Conservation (phyloP, 1,139 yeast genomes). For the Debaryomyces subglobosus region DNA sequence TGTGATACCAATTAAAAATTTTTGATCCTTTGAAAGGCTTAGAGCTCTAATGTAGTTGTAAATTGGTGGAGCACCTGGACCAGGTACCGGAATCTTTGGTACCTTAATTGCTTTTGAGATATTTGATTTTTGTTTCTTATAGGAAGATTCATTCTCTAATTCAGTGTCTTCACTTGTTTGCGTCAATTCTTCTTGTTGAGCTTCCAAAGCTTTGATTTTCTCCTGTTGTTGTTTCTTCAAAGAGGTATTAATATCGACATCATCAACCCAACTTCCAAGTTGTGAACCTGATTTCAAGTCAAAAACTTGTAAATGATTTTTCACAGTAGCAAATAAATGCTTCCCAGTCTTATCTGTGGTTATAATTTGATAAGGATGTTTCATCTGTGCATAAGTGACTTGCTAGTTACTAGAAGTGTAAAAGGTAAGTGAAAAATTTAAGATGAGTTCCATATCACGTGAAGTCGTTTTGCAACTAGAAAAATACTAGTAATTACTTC, state of each 20-base stretch:
- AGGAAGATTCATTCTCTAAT: constrained; percentile 19
- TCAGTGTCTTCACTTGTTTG: constrained; percentile 16
- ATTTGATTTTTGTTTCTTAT: constrained; percentile 35
- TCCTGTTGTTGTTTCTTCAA: constrained; percentile 50
- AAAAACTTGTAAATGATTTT: constrained; percentile 59
- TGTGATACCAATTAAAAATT: constrained; percentile 66
- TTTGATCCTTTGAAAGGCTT: constrained; percentile 50
- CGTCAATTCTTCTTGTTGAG: constrained; percentile 22
- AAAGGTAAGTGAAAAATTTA: constrained; percentile 9
- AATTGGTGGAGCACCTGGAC: constrained; percentile 67
- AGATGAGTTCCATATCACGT: constrained; percentile 3
- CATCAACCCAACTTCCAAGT: constrained; percentile 63
- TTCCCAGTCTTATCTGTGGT: constrained; percentile 45
- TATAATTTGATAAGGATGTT: constrained; percentile 70
- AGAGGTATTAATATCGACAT: constrained; percentile 43
- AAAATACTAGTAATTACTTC: too few relatives aligned
- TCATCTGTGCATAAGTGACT: constrained; percentile 37
- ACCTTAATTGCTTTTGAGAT: constrained; percentile 35
- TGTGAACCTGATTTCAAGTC: constrained; percentile 32
- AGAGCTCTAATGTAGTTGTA: constrained; percentile 69
- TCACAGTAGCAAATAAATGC: constrained; percentile 56
- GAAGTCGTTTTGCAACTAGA: constrained; percentile 1
- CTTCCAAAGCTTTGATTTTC: constrained; percentile 32
- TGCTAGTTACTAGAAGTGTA: constrained; percentile 7
- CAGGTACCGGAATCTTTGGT: constrained; percentile 63